phyloP scores from a whole-genome alignment of 805 yeast genomes.

The Kodamaea lidongshanica region DNA sequence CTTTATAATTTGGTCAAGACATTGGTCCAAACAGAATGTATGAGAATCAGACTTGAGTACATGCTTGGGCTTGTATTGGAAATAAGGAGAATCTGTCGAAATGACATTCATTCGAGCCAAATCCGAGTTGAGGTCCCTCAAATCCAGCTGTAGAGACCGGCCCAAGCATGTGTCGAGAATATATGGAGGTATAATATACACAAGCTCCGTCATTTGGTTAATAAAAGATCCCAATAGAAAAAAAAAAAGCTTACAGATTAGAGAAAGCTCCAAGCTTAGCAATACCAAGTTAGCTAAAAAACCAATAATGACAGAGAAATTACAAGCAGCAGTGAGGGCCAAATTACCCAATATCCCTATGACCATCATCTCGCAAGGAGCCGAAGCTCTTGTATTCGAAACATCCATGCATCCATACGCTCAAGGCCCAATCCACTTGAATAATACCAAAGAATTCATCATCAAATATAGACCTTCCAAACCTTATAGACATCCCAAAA shows the following conservation, averaged over 20 bases:
- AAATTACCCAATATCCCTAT: slow-evolving; percentile 45
- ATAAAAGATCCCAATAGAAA: not conserved
- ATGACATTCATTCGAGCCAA: slow-evolving; percentile 24
- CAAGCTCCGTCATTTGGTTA: slow-evolving; percentile 12
- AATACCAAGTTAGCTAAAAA: too few relatives aligned
- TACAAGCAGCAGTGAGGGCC: slow-evolving; percentile 4
- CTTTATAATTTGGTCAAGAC: slow-evolving; percentile 26
- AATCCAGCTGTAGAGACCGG: slow-evolving; percentile 21
- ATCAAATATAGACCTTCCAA: slow-evolving; percentile 85
- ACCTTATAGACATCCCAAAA: slow-evolving; percentile 79
- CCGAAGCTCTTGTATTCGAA: slow-evolving; percentile 76
- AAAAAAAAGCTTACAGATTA: not conserved
- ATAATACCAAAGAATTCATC: slow-evolving; percentile 40
- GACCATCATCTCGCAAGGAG: slow-evolving; percentile 72
- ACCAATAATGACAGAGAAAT: slow-evolving; percentile 5
- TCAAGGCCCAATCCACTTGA: slow-evolving; percentile 17
- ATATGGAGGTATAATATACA: slow-evolving; percentile 39
- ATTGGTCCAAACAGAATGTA: slow-evolving; percentile 25
- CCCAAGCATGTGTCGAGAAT: slow-evolving; percentile 35
- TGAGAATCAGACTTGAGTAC: slow-evolving; percentile 7
- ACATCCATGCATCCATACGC: slow-evolving; percentile 64
- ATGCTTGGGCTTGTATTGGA: slow-evolving; percentile 15
- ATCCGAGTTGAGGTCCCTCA: slow-evolving; percentile 18
- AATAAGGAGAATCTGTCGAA: slow-evolving; percentile 20
- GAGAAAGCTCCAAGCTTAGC: too few relatives aligned